Base-by-base conservation (phyloP, 2,329 filamentous ascomycete genomes). In the Claviceps africana region DNA sequence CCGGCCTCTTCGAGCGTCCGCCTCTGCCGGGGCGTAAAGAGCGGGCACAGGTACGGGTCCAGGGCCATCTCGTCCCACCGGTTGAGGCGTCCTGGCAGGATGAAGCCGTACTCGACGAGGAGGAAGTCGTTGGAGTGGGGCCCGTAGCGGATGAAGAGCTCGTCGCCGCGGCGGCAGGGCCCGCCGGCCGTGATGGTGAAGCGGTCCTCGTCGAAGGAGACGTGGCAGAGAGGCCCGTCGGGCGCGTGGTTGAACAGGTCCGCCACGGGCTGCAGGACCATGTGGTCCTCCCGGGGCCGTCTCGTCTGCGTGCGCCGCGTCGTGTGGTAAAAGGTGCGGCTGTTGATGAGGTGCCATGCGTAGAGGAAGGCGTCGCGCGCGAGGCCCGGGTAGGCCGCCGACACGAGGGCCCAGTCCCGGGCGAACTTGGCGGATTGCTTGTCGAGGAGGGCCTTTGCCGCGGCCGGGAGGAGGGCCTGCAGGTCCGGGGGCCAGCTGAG, bases 191-290 rank as follows among this genome's bases (percentile, higher is more conserved):
- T 72, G 47, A 86, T 72, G 25, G 70, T 72, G 66, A 81, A 86
- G 6, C 74, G 73, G 1, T 66, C 63, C 1, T 65, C 56, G 46
- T 73, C 69, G 58, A 77, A 78, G n/a, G 70, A 61, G 0, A 81
- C 78, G 15, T 70, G 65, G 64, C 79, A 83, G 30, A 17, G 10
- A 4, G 35, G 3, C 13, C 73, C 72, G 10, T 58, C 58, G 40
- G 73, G 67, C 5, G 69, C 63, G 60, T 78, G 76, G 58, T 79
- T 89, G 71, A 88, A 83, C 52, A 86, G 78, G 63, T 89, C 85
- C 1, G 83, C 80, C 37, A 86, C 82, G 0, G 85, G 85, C 64
- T 82, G 83, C 57, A 88, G 74, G 10, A 79, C 79, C 71, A 87
- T 79, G 60, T 78, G 78, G 58, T 86, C 83, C 57, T 76, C 64